A percentile compares a stretch with the other conserved stretches of the same genome.
Conservation (phyloP, 305 asterid species). For the Solanum aculeatissimum region DNA sequence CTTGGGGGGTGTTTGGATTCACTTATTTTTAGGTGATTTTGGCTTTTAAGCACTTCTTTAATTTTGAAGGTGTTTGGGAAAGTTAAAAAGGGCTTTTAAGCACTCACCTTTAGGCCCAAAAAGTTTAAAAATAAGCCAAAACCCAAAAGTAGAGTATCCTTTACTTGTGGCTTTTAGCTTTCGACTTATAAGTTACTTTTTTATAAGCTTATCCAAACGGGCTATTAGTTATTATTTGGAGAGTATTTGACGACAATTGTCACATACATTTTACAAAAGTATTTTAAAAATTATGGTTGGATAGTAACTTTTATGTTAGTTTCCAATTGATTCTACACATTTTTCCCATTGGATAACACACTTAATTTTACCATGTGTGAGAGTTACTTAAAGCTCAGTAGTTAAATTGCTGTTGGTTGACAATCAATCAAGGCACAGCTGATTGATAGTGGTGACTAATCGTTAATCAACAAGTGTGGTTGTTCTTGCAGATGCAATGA, state of each 20-base stretch:
- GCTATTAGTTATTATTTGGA: neutral
- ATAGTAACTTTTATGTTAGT: neutral
- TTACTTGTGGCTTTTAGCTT: no score
- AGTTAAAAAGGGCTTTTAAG: no score
- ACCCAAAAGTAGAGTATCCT: no score
- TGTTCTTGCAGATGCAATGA: slow-evolving; percentile 77
- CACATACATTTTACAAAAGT: neutral
- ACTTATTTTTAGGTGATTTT: no score
- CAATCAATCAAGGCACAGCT: neutral
- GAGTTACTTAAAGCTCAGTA: neutral
- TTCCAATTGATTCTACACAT: neutral
- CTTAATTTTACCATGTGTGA: neutral
- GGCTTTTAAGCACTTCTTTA: no score
- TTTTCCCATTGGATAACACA: neutral
- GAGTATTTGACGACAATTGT: neutral
- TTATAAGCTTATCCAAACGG: no score
- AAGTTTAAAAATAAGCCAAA: no score
- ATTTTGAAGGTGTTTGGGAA: no score
- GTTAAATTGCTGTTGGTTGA: neutral
- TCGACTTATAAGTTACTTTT: no score
- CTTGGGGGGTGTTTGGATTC: neutral
- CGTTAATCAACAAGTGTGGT: neutral
- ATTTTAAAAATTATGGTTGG: neutral
- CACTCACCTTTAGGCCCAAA: no score
- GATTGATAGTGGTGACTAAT: neutral